A percentile compares a stretch with the other conserved stretches of the same genome.
phyloP scores from a whole-genome alignment of 108 stramenopile species.

The Hondaea fermentalgiana region DNA sequence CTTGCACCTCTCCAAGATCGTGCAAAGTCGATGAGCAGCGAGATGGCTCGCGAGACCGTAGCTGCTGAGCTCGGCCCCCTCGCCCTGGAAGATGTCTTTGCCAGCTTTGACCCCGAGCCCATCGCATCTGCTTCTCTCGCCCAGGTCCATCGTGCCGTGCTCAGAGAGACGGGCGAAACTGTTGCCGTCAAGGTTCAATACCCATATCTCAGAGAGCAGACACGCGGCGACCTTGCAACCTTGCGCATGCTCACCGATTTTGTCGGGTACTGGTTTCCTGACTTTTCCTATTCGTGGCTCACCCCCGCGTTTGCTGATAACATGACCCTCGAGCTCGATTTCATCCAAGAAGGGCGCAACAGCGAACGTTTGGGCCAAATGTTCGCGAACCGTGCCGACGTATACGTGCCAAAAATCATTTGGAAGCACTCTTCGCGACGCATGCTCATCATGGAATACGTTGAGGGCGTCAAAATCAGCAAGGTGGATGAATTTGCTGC shows the following conservation, averaged over 20 bases:
- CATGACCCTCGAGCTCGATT: constrained; percentile 40
- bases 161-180: neutral
- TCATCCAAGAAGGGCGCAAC: constrained; percentile 39
- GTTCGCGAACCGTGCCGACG: constrained; percentile 20
- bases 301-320: constrained; percentile 35
- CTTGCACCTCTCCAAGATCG: constrained; percentile 13
- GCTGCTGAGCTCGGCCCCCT: constrained; percentile 2
- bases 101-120: constrained; percentile 23
- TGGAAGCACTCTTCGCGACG: constrained; percentile 33
- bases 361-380: neutral
- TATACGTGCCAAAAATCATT: constrained; percentile 28
- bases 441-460: constrained; percentile 40
- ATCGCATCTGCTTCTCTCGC: constrained; percentile 35
- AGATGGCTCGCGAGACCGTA: neutral
- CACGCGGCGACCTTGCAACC: constrained; percentile 22
- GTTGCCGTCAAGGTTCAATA: constrained; percentile 41
- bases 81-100: constrained; percentile 9
- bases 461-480: constrained; percentile 34
- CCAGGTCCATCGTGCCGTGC: constrained; percentile 29
- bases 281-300: constrained; percentile 37
- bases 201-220: constrained; percentile 16
- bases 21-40: neutral
- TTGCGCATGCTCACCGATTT: neutral
- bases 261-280: constrained; percentile 20
- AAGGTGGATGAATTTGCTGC: constrained; percentile 1